phyloP scores from a whole-genome alignment of 2,329 filamentous ascomycete genomes.

The Aspergillus uvarum region DNA sequence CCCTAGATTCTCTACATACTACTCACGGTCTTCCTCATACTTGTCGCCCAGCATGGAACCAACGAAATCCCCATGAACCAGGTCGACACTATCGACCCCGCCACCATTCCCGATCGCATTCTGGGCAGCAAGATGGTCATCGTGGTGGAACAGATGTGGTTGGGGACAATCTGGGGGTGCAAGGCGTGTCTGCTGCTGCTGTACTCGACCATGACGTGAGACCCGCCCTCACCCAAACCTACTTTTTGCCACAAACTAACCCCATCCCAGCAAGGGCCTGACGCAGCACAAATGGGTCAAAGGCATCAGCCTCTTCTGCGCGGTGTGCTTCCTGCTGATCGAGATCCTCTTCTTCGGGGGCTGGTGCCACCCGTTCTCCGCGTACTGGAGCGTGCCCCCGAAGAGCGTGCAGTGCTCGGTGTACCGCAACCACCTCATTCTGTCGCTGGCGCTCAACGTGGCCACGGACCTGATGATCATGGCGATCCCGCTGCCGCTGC shows the following conservation, averaged over 20 bases:
- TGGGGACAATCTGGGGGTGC: conserved; percentile 53
- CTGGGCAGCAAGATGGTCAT: conserved; percentile 58
- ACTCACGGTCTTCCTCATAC: conserved; percentile 45
- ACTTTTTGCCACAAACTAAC: background rate
- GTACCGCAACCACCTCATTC: conserved; percentile 51
- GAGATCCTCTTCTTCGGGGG: conserved; percentile 53
- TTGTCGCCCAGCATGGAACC: conserved; percentile 47
- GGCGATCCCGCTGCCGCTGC: conserved; percentile 48
- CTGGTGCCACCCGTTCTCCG: conserved; percentile 55
- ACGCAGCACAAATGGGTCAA: conserved; percentile 43
- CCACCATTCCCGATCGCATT: conserved; percentile 45
- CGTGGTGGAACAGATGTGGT: conserved; percentile 54
- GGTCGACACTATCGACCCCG: conserved; percentile 46
- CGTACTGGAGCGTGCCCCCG: conserved; percentile 55
- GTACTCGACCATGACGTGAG: conserved; percentile 54
- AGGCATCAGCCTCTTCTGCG: conserved; percentile 47
- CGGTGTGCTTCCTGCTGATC: conserved; percentile 49
- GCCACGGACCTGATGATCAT: conserved; percentile 49
- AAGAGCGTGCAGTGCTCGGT: conserved; percentile 47
- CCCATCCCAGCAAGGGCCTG: conserved; percentile 21
- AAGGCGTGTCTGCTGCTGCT: conserved; percentile 56
- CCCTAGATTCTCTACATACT: conserved; percentile 38
- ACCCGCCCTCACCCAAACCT: no score
- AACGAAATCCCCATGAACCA: conserved; percentile 45
- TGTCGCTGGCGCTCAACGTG: conserved; percentile 50